phyloP scores from a whole-genome alignment of 2,329 filamentous ascomycete genomes.

The Curvularia hawaiiensis region DNA sequence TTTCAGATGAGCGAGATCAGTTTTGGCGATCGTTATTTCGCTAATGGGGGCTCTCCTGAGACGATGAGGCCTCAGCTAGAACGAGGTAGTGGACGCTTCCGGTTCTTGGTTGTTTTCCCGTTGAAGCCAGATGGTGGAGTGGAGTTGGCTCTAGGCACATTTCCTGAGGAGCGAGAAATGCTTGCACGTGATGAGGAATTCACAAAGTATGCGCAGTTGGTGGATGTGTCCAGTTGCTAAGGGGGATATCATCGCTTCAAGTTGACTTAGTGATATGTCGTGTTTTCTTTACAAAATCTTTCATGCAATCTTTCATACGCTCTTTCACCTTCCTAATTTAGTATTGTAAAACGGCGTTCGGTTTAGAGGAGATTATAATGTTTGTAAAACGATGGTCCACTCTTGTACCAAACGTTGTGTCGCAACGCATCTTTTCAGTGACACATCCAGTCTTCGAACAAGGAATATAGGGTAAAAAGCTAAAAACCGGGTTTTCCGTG shows the following conservation, averaged over 20 bases:
- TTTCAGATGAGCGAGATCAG: conserved; percentile 25
- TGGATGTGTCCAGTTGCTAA: conserved; percentile 7
- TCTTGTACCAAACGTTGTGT: not conserved
- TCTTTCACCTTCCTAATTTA: not conserved
- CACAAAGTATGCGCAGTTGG: conserved; percentile 38
- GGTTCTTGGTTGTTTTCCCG: conserved; percentile 35
- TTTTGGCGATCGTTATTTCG: conserved; percentile 30
- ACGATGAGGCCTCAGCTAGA: conserved; percentile 36
- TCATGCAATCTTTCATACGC: too few relatives aligned
- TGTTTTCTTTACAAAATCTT: not conserved
- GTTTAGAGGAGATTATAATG: too few relatives aligned
- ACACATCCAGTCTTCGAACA: too few relatives aligned
- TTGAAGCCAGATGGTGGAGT: conserved; percentile 32
- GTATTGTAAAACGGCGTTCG: too few relatives aligned
- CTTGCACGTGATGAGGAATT: conserved; percentile 54
- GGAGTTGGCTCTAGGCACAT: conserved; percentile 22
- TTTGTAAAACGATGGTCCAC: not conserved
- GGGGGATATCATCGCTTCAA: too few relatives aligned
- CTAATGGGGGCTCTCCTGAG: conserved; percentile 28
- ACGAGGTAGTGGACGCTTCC: conserved; percentile 27
- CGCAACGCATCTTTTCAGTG: not conserved
- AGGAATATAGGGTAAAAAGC: not conserved
- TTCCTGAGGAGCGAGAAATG: conserved; percentile 52
- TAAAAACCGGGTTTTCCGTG: not conserved
- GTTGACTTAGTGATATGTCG: not conserved